Percentiles rank a stretch among this genome's conserved stretches.
phyloP scores from a whole-genome alignment of 169 alveolate species.

The Plasmodium billcollinsi region DNA sequence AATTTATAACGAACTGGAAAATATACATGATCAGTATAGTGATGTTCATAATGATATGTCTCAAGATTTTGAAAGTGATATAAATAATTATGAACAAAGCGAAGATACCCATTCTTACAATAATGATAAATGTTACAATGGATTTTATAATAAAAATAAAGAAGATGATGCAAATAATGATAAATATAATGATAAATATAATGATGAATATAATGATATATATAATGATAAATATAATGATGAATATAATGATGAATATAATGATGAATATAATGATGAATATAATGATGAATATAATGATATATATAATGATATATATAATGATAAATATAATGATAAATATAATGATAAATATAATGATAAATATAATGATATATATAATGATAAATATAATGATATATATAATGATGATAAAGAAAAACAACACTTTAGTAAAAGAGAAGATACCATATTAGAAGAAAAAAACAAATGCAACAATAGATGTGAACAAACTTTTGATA shows the following conservation, averaged over 20 bases:
- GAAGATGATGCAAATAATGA: not conserved
- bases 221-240: too few species aligned
- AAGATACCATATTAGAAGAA: not conserved
- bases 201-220: too few species aligned
- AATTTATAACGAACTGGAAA: conserved; percentile 92
- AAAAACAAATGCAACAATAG: not conserved
- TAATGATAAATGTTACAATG: not conserved
- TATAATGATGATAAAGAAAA: conserved; percentile 9
- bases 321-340: too few species aligned
- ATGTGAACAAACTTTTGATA: conserved; percentile 29
- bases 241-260: too few species aligned
- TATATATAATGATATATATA: too few species aligned
- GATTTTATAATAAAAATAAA: not conserved
- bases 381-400: too few species aligned
- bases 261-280: too few species aligned
- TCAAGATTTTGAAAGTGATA: conserved; percentile 3
- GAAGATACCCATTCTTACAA: conserved; percentile 8
- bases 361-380: too few species aligned
- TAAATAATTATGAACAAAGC: not conserved
- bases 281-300: too few species aligned
- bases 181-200: too few species aligned
- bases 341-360: too few species aligned
- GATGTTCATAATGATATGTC: not conserved
- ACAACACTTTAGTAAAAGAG: not conserved
- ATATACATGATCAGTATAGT: conserved; percentile 9